Percentiles rank a stretch among this genome's conserved stretches.
phyloP scores from a whole-genome alignment of 805 yeast genomes.

The Saturnispora ahearnii region DNA sequence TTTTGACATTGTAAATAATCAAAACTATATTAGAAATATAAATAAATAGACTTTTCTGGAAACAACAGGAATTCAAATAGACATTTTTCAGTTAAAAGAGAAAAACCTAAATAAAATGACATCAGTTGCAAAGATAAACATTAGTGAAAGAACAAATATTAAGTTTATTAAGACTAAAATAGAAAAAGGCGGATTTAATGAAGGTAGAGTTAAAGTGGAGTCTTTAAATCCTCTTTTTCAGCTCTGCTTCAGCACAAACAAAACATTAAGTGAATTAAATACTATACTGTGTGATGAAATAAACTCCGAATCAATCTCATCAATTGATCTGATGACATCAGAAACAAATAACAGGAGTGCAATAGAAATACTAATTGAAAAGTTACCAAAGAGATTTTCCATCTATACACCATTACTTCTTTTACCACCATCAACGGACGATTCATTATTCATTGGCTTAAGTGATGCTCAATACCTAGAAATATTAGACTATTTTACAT shows the following conservation, averaged over 20 bases:
- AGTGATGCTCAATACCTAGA: neutral
- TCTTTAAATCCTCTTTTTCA: neutral
- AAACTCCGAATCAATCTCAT: neutral
- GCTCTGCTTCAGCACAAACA: neutral
- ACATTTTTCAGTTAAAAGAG: neutral
- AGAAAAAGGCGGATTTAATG: neutral
- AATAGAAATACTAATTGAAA: neutral
- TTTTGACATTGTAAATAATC: no score
- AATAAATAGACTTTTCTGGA: neutral
- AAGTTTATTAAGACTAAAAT: constrained; percentile 4
- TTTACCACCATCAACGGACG: constrained; percentile 43
- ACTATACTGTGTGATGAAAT: neutral
- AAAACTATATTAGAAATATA: neutral
- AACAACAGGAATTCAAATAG: neutral
- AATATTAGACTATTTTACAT: constrained; percentile 1
- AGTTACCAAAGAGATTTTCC: constrained; percentile 48
- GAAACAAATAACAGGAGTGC: neutral
- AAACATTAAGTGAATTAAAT: neutral
- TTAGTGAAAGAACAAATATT: neutral
- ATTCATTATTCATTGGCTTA: constrained; percentile 15
- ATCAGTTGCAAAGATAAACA: neutral
- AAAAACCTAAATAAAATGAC: neutral
- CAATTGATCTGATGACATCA: neutral
- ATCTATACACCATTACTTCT: constrained; percentile 61
- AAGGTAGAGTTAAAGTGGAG: neutral